phyloP scores from a whole-genome alignment of 2,329 filamentous ascomycete species.

The Annulohypoxylon truncatum region DNA sequence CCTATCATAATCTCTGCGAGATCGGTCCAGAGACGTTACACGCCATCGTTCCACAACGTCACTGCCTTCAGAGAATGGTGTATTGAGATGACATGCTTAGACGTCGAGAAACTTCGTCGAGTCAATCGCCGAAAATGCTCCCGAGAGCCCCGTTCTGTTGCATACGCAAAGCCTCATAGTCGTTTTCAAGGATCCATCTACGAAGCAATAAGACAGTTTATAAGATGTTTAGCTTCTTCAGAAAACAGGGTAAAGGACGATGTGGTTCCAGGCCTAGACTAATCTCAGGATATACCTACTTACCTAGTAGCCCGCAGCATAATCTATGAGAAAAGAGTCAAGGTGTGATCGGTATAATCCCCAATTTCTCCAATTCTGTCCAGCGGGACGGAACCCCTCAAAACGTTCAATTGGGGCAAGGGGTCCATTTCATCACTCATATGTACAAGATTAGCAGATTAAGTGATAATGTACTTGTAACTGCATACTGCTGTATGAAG shows the following conservation, averaged over 20 bases:
- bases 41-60: slow-evolving; percentile 34
- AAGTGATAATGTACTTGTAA: slow-evolving; percentile 26
- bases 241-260: slow-evolving; percentile 35
- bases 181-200: slow-evolving; percentile 21
- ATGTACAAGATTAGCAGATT: slow-evolving; percentile 21
- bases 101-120: slow-evolving; percentile 30
- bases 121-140: slow-evolving; percentile 38
- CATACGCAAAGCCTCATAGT: slow-evolving; percentile 30
- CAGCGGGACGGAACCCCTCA: slow-evolving; percentile 37
- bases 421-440: slow-evolving; percentile 33
- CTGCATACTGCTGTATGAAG: slow-evolving; percentile 31
- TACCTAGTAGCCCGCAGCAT: slow-evolving; percentile 10
- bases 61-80: slow-evolving; percentile 15
- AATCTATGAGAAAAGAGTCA: background rate
- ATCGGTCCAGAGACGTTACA: slow-evolving; percentile 38
- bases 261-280: slow-evolving; percentile 36
- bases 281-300: slow-evolving; percentile 24
- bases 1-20: slow-evolving; percentile 40
- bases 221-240: slow-evolving; percentile 24
- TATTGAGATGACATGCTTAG: slow-evolving; percentile 23
- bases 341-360: slow-evolving; percentile 30
- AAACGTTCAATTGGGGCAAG: slow-evolving; percentile 32
- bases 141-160: slow-evolving; percentile 34
- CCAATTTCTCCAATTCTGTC: slow-evolving; percentile 43
- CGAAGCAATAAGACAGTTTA: slow-evolving; percentile 23